These are phyloP conservation scores for Septoria petroselini DNA, from an alignment of 2,329 filamentous ascomycete genomes.

Conservation along the genomic window DNA sequence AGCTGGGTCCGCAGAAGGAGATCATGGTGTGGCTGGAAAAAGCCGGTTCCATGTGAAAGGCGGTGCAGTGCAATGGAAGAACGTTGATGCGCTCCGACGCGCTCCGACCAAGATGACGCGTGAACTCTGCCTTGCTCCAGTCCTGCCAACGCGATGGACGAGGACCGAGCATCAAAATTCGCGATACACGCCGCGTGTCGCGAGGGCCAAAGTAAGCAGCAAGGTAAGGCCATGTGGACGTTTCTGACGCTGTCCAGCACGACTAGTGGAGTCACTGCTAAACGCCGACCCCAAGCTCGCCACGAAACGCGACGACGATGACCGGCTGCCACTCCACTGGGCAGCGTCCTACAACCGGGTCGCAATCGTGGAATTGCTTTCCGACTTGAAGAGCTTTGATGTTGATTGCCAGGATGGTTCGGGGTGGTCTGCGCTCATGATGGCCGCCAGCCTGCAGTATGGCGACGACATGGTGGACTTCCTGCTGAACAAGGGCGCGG, in stretches of 20 bases:
- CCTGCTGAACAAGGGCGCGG: constrained; percentile 66
- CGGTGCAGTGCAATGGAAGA: neutral
- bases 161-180: constrained; percentile 58
- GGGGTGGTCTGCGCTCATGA: constrained; percentile 84
- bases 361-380: constrained; percentile 69
- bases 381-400: constrained; percentile 71
- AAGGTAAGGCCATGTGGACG: neutral
- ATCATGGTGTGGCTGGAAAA: constrained; percentile 11
- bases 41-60: neutral
- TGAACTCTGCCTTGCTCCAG: neutral
- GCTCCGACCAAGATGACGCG: constrained; percentile 1
- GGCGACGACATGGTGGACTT: constrained; percentile 66
- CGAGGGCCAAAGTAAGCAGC: constrained; percentile 70
- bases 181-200: constrained; percentile 84
- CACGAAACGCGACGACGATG: constrained; percentile 73
- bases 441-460: constrained; percentile 71
- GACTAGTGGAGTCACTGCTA: constrained; percentile 70
- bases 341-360: constrained; percentile 78
- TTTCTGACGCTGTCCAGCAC: constrained; percentile 48
- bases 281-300: constrained; percentile 76
- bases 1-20: constrained; percentile 51
- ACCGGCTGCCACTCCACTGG: constrained; percentile 91
- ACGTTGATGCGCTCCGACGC: neutral
- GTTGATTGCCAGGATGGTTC: constrained; percentile 76
- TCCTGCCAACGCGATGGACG: constrained; percentile 29